These are phyloP conservation scores for Epichloe hybrida DNA, from an alignment of 2,329 filamentous ascomycete species.

Conservation along the genomic window DNA sequence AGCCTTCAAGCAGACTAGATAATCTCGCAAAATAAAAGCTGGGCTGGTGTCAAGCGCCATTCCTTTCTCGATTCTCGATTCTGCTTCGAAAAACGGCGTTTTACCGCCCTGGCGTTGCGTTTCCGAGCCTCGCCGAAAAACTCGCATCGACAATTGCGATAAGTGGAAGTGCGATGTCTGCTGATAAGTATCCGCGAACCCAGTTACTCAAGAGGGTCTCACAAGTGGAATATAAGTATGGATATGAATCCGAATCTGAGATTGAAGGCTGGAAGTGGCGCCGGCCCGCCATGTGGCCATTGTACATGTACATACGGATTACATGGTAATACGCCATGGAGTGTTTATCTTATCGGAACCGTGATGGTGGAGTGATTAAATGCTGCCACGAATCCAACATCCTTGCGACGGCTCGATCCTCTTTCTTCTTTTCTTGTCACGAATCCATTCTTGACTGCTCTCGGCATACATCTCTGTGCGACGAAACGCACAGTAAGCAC, in stretches of 20 bases:
- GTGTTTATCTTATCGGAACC: not conserved
- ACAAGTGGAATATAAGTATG: too few species aligned
- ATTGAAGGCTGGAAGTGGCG: not conserved
- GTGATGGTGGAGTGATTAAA: not conserved
- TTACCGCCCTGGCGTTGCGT: too few species aligned
- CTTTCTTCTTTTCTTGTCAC: not conserved
- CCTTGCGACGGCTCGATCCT: not conserved
- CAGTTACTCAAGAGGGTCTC: not conserved
- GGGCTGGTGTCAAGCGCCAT: not conserved
- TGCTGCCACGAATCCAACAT: too few species aligned
- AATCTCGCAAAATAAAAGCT: not conserved
- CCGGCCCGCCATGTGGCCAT: not conserved
- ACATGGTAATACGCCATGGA: not conserved
- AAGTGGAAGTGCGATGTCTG: not conserved
- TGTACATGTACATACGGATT: too few species aligned
- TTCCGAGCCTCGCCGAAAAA: not conserved
- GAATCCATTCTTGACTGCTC: not conserved
- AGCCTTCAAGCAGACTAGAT: not conserved
- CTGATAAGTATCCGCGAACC: not conserved
- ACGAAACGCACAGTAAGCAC: too few species aligned
- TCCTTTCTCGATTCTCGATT: slow-evolving; percentile 15
- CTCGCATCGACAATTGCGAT: not conserved
- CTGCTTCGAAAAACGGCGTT: slow-evolving; percentile 20
- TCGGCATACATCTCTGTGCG: too few species aligned
- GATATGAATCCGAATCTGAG: too few species aligned